Base-by-base conservation (phyloP, 306 rosid genomes). In the Albizia julibrissin region DNA sequence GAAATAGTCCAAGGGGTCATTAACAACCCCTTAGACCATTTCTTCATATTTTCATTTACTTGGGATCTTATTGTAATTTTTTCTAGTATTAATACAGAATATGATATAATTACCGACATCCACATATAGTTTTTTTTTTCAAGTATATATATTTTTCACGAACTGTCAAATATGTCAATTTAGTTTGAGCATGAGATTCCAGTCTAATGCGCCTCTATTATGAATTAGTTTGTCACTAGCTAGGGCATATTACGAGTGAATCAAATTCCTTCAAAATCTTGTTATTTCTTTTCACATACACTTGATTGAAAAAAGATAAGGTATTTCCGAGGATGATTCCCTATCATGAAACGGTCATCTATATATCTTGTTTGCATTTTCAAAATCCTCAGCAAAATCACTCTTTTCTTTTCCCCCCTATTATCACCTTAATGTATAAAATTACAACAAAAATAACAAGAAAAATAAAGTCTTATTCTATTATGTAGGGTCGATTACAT, bases 231-330 rank as follows among this genome's bases (percentile, higher is more conserved):
- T 26, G 42, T 7, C 49, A 11, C 2, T 73, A 16, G 18, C 43
- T 37, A 6, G 40, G 40, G 77, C 64, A 73, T 73, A 61, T 74
- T 50, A 24, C 21, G 9, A 1, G 9, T 31, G 78, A 56, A 75
- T 75, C 69, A 1, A 37, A 75, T 75, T 75, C 79, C 52, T 58
- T n/a, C 24, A 58, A 50, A 26, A 16, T 72, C 13, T 40, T 72
- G 5, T 26, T 46, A 33, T 72, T 58, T 75, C 79, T 56, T 37
- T 56, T 75, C 52, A 37, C 8, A 56, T 37, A 6, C 40, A 56
- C 52, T 75, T 21, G 0, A 40, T 21, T 3, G 27, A 40, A n/a
- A 69, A 1, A 31, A 18, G 13, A 6, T 2, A 10, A 5, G 12
- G 29, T 9, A 71, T 19, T 72, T 43, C 5, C n/a, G n/a, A 24